Evolutionary conservation across 345 rosid species (phyloP).

Genomic region (Syzygium aromaticum): DNA sequence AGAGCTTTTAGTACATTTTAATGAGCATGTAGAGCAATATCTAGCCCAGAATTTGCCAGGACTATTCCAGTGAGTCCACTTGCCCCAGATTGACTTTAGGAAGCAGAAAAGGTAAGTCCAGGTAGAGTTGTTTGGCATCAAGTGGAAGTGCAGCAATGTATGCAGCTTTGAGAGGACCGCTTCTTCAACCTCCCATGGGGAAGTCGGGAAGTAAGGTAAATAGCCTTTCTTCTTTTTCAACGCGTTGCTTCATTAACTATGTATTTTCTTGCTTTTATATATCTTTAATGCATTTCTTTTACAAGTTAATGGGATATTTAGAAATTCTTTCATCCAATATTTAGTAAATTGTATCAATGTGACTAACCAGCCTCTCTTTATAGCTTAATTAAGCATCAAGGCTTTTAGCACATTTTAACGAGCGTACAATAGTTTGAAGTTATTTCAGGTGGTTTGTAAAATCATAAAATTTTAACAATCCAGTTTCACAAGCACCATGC

Average conservation of each 20-base stretch:
- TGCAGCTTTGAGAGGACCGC: background rate
- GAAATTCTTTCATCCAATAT: background rate
- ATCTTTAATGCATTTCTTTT: background rate
- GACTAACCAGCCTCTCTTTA: background rate
- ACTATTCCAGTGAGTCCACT: slow-evolving; percentile 3
- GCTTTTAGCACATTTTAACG: background rate
- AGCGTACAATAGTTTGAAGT: background rate
- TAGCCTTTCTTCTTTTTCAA: background rate
- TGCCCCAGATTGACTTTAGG: background rate
- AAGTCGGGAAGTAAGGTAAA: background rate
- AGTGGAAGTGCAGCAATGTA: background rate
- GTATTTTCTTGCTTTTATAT: background rate
- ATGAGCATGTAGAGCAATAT: slow-evolving; percentile 17
- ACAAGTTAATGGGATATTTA: background rate
- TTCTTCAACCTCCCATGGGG: background rate
- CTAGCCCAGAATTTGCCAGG: slow-evolving; percentile 10
- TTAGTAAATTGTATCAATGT: background rate
- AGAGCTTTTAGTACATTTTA: background rate
- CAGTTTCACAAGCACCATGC: background rate
- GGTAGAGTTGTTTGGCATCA: background rate
- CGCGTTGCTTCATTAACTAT: background rate
- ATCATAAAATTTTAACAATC: background rate
- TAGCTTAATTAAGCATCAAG: background rate
- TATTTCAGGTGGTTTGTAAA: background rate
- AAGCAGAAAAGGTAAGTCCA: background rate